A percentile compares a stretch with the other conserved stretches of the same genome.
phyloP scores from a whole-genome alignment of 225 moss, liverwort and hornwort genomes.

The Antitrichia curtipendula region DNA sequence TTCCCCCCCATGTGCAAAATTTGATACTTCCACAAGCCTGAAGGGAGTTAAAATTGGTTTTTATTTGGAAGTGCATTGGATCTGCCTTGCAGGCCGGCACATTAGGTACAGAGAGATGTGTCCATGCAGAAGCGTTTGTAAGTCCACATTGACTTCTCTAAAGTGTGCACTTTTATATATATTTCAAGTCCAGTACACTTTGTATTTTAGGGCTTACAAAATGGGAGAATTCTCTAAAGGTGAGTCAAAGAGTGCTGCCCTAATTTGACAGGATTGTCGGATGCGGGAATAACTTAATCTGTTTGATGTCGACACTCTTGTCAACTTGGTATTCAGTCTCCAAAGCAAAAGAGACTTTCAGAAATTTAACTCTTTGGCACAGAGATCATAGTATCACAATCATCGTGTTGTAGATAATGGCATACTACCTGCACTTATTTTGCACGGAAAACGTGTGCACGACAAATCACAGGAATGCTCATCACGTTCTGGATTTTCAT shows the following conservation, averaged over 20 bases:
- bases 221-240: not conserved
- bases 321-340: not conserved
- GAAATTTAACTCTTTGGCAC: not conserved
- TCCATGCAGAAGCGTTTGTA: not conserved
- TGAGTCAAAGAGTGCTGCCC: not conserved
- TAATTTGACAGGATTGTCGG: not conserved
- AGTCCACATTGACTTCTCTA: not conserved
- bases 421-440: not conserved
- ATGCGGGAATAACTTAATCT: not conserved
- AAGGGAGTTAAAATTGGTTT: not conserved
- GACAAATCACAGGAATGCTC: rapidly evolving
- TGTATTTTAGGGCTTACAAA: not conserved
- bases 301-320: not conserved
- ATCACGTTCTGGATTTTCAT: rapidly evolving
- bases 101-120: not conserved
- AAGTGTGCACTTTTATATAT: not conserved
- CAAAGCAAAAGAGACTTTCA: not conserved
- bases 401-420: not conserved
- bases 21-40: not conserved
- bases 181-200: not conserved
- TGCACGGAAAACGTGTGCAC: not conserved
- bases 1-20: not conserved
- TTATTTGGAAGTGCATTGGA: not conserved
- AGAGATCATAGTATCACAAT: not conserved
- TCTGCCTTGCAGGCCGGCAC: not conserved